These are phyloP conservation scores for Fusarium tuaranense DNA, from an alignment of 2,329 filamentous ascomycete species.

Conservation along the genomic window DNA sequence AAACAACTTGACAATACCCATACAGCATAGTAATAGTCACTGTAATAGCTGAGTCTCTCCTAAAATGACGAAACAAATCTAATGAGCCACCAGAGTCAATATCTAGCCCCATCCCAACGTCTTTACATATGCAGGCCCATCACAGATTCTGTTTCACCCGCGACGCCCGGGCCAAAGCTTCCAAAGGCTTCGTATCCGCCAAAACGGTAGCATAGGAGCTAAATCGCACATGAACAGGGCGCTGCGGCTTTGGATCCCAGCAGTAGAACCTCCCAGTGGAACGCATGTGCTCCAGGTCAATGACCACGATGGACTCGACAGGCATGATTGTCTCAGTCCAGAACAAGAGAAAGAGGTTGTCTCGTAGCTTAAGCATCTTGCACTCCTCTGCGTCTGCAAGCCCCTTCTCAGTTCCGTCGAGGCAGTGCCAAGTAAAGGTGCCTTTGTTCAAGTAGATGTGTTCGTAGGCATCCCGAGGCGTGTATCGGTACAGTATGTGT, in stretches of 20 bases:
- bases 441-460: constrained; percentile 32
- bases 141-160: background rate
- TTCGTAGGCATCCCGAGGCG: constrained; percentile 19
- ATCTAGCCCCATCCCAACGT: background rate
- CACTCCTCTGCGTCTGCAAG: constrained; percentile 25
- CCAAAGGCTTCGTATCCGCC: background rate
- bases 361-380: constrained; percentile 24
- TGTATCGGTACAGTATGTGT: constrained; percentile 25
- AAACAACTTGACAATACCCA: too few species aligned
- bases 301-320: constrained; percentile 20
- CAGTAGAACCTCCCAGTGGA: constrained; percentile 27
- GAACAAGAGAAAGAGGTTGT: constrained; percentile 25
- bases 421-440: constrained; percentile 25
- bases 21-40: too few species aligned
- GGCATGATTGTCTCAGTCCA: constrained; percentile 35
- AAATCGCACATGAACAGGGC: constrained; percentile 25
- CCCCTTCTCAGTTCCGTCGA: constrained; percentile 25
- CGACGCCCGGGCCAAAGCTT: background rate
- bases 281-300: constrained; percentile 29
- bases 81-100: background rate
- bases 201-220: constrained; percentile 22
- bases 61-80: background rate
- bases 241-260: constrained; percentile 28
- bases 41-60: background rate
- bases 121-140: background rate